phyloP scores from a whole-genome alignment of 176 grass and related monocot genomes.

The Olyra latifolia region DNA sequence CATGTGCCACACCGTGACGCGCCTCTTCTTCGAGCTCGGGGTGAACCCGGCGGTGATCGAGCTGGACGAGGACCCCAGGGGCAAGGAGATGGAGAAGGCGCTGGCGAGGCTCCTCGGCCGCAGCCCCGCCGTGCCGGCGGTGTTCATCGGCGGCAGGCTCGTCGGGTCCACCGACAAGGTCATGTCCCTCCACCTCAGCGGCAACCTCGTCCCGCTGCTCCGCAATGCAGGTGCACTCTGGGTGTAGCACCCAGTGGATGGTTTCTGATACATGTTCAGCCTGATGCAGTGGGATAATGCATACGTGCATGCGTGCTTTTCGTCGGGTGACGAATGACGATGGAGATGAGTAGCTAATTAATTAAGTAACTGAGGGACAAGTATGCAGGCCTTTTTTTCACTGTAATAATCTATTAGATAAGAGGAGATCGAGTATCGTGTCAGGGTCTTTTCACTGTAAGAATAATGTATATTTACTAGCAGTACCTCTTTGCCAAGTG shows the following conservation, averaged over 20 bases:
- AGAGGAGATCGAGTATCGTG: background rate
- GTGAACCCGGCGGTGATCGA: constrained; percentile 51
- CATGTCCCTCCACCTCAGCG: constrained; percentile 51
- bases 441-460: background rate
- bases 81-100: constrained; percentile 52
- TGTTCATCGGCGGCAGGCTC: constrained; percentile 52
- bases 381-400: constrained; percentile 28
- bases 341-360: background rate
- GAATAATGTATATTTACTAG: background rate
- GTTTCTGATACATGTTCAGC: background rate
- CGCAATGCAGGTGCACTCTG: constrained; percentile 49
- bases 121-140: constrained; percentile 46
- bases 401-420: constrained; percentile 21
- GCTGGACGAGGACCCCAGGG: constrained; percentile 42
- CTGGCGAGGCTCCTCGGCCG: constrained; percentile 46
- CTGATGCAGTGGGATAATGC: background rate
- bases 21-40: constrained; percentile 52
- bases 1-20: constrained; percentile 77
- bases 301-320: background rate
- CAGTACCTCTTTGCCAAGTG: background rate
- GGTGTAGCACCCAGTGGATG: constrained; percentile 14
- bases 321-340: background rate
- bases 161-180: constrained; percentile 49
- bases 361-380: background rate
- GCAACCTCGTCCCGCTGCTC: constrained; percentile 46